phyloP scores from a whole-genome alignment of 768 basidiomycete species.

The Termitomyces eurrhizus region DNA sequence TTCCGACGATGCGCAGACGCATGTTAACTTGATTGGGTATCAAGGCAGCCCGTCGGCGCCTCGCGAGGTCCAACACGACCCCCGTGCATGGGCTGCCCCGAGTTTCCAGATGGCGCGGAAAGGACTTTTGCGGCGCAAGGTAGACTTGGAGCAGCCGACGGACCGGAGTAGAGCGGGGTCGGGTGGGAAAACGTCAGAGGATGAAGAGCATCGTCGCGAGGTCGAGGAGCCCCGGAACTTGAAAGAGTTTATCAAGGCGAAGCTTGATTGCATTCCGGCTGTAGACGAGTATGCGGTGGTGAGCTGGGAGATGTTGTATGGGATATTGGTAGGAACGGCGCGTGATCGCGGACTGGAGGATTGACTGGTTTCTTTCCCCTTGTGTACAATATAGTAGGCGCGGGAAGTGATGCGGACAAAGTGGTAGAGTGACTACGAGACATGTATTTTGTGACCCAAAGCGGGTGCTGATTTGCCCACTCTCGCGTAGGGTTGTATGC shows the following conservation, averaged over 20 bases:
- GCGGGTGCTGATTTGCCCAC: neutral
- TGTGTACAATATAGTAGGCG: too few species aligned
- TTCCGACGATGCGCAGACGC: constrained; percentile 15
- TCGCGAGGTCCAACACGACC: constrained; percentile 14
- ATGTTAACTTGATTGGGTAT: constrained; percentile 3
- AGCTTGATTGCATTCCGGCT: constrained; percentile 2
- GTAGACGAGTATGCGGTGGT: constrained; percentile 4
- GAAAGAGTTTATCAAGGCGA: constrained; percentile 1
- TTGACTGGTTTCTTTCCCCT: neutral
- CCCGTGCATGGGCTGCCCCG: constrained; percentile 17
- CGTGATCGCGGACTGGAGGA: neutral
- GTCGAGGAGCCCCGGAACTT: neutral
- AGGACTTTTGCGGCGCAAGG: neutral
- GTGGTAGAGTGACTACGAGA: too few species aligned
- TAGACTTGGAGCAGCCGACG: neutral
- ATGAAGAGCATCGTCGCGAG: neutral
- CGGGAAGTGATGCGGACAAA: too few species aligned
- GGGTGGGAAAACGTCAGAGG: neutral
- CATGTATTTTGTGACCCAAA: neutral
- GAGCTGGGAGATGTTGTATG: constrained; percentile 12
- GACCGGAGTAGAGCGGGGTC: too few species aligned
- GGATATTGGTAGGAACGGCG: constrained; percentile 8
- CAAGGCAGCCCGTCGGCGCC: neutral
- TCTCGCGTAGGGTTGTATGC: neutral
- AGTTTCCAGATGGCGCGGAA: constrained; percentile 15